Evolutionary conservation across 1,284 basidiomycete genomes (phyloP).

Genomic region (Malassezia yamatoensis): DNA sequence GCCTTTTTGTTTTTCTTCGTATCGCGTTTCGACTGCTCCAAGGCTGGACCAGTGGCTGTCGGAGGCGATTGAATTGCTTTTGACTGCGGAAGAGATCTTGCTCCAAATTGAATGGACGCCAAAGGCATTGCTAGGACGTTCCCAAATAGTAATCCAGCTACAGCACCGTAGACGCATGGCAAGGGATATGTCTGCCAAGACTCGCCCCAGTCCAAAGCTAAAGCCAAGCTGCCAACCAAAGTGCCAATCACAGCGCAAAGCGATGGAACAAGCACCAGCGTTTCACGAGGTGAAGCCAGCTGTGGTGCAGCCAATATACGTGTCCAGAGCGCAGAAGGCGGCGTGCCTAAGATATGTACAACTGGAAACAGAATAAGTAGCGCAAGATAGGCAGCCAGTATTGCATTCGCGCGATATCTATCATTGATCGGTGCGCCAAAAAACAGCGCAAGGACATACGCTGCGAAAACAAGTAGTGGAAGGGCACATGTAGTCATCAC

Average conservation of each 20-base stretch:
- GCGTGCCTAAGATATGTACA: conserved; percentile 9
- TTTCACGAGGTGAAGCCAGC: background rate
- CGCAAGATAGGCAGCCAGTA: conserved; percentile 14
- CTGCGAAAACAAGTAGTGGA: conserved; percentile 8
- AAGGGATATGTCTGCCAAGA: conserved; percentile 15
- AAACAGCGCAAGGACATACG: background rate
- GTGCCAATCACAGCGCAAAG: conserved; percentile 5
- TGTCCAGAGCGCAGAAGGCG: conserved; percentile 10
- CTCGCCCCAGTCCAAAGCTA: conserved; percentile 16
- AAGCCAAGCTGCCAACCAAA: background rate
- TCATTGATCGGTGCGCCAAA: conserved; percentile 7
- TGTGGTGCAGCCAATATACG: conserved; percentile 4
- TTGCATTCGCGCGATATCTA: background rate
- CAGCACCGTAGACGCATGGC: conserved; percentile 14
- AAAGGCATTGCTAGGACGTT: background rate
- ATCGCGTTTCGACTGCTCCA: no score
- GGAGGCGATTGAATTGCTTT: no score
- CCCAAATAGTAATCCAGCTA: conserved; percentile 3
- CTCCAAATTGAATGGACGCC: background rate
- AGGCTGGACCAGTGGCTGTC: no score
- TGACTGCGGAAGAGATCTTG: no score
- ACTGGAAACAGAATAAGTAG: conserved; percentile 14
- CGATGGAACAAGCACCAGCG: conserved; percentile 8
- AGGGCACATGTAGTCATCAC: conserved; percentile 8
- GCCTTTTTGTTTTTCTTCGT: no score